These are phyloP conservation scores for Ganoderma sinense DNA, from an alignment of 1,284 basidiomycete genomes.

Conservation along the genomic window DNA sequence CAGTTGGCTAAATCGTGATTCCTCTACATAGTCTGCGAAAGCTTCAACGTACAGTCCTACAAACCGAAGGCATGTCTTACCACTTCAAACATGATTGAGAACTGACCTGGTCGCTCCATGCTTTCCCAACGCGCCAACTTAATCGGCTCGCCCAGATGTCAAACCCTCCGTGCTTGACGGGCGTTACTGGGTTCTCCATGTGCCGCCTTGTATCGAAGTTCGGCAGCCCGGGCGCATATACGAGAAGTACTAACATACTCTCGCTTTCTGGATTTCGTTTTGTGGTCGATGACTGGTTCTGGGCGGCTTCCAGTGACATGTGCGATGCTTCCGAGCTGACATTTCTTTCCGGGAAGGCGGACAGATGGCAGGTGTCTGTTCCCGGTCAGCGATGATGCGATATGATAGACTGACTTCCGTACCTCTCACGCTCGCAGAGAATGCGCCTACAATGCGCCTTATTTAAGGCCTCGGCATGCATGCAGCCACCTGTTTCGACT, in stretches of 20 bases:
- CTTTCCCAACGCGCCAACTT: not conserved
- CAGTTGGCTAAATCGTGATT: not conserved
- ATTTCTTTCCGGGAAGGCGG: conserved; percentile 22
- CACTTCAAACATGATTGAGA: not conserved
- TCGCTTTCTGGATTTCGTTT: not conserved
- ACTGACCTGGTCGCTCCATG: not conserved
- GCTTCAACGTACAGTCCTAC: not conserved
- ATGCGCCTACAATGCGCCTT: not conserved
- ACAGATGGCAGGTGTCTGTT: conserved; percentile 9
- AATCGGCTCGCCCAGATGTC: conserved; percentile 14
- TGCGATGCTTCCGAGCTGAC: conserved; percentile 23
- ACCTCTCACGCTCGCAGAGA: conserved; percentile 7
- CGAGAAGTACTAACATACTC: not conserved
- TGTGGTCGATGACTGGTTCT: not conserved
- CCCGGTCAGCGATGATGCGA: conserved; percentile 2
- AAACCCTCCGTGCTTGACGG: conserved; percentile 28
- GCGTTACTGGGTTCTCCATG: not conserved
- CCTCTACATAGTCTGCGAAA: not conserved
- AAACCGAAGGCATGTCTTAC: not conserved
- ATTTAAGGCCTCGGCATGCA: conserved; percentile 5
- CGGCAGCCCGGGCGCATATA: not conserved
- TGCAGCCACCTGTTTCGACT: not conserved
- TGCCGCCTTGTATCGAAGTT: conserved; percentile 1
- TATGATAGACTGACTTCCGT: conserved; percentile 7
- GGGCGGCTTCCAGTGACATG: conserved; percentile 8